Conservation (phyloP, 441 rosid species). For the Eruca vesicaria region DNA sequence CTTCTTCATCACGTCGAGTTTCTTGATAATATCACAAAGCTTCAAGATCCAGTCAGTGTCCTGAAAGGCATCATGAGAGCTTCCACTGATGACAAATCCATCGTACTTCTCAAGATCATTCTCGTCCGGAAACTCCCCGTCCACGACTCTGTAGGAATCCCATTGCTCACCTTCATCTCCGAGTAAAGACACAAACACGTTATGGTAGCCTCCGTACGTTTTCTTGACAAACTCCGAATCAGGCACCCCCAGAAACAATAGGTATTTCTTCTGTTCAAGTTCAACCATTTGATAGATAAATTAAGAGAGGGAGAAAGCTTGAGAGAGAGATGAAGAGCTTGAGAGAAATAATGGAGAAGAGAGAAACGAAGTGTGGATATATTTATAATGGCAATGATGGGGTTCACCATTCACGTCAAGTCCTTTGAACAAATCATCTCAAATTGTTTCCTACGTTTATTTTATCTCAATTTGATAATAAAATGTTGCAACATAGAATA, state of each 20-base stretch:
- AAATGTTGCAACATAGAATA: neutral
- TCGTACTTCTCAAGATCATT: slow-evolving; percentile 59
- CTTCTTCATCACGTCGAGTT: slow-evolving; percentile 66
- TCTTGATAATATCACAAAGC: slow-evolving; percentile 41
- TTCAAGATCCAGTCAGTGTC: slow-evolving; percentile 68
- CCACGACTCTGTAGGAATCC: slow-evolving; percentile 69
- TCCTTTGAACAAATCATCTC: neutral
- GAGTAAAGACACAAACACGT: slow-evolving; percentile 62
- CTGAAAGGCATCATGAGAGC: slow-evolving; percentile 72
- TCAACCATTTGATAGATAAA: slow-evolving; percentile 10
- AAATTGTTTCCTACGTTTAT: neutral
- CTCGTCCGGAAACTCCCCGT: slow-evolving; percentile 72
- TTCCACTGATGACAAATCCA: slow-evolving; percentile 79
- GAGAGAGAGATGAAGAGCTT: neutral
- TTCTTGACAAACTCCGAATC: slow-evolving; percentile 71
- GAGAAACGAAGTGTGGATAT: neutral
- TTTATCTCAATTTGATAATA: neutral
- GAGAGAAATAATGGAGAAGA: slow-evolving; percentile 1
- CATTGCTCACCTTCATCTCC: slow-evolving; percentile 75
- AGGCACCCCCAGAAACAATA: slow-evolving; percentile 53
- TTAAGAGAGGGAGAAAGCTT: neutral
- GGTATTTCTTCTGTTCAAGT: slow-evolving; percentile 43
- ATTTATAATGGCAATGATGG: slow-evolving; percentile 9
- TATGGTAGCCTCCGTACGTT: slow-evolving; percentile 71
- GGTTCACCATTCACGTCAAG: neutral